These are phyloP conservation scores for Candida ovalis DNA, from an alignment of 805 yeast species.

Conservation along the genomic window DNA sequence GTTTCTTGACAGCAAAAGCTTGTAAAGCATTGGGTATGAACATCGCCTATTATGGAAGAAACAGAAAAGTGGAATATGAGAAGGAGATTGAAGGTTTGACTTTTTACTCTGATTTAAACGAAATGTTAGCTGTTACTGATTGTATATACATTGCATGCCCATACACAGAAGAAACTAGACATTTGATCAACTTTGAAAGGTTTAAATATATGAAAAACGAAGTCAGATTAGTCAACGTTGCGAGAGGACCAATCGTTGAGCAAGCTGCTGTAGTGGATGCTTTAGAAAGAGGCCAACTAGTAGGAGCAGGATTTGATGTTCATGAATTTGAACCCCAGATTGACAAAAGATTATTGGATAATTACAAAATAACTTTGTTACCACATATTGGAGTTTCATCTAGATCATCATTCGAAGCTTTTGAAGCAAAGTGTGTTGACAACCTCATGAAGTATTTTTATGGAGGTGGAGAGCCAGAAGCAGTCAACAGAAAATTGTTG, in stretches of 20 bases:
- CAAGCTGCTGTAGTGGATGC: slow-evolving; percentile 39
- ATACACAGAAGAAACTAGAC: slow-evolving; percentile 34
- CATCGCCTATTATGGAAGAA: slow-evolving; percentile 39
- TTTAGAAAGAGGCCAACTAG: slow-evolving; percentile 36
- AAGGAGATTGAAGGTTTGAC: slow-evolving; percentile 30
- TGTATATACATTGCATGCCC: slow-evolving; percentile 38
- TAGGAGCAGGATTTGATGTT: slow-evolving; percentile 42
- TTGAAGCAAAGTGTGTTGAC: slow-evolving; percentile 35
- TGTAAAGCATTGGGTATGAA: slow-evolving; percentile 43
- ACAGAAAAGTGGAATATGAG: slow-evolving; percentile 29
- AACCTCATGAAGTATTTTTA: slow-evolving; percentile 36
- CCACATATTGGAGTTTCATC: slow-evolving; percentile 39
- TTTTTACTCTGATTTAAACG: slow-evolving; percentile 23
- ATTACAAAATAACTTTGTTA: slow-evolving; percentile 34
- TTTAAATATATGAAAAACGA: slow-evolving; percentile 27
- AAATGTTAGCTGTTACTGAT: slow-evolving; percentile 27
- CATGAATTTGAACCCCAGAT: slow-evolving; percentile 41
- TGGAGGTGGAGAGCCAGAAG: slow-evolving; percentile 29
- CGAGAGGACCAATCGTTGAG: slow-evolving; percentile 39
- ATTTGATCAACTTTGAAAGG: slow-evolving; percentile 32
- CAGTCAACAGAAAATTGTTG: slow-evolving; percentile 24
- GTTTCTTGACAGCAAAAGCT: slow-evolving; percentile 38
- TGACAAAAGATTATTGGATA: slow-evolving; percentile 28
- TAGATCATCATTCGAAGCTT: slow-evolving; percentile 34
- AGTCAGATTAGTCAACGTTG: slow-evolving; percentile 34